Evolutionary conservation across 2,329 filamentous ascomycete genomes (phyloP).

Genomic region (Neofusicoccum kwambonambiense): DNA sequence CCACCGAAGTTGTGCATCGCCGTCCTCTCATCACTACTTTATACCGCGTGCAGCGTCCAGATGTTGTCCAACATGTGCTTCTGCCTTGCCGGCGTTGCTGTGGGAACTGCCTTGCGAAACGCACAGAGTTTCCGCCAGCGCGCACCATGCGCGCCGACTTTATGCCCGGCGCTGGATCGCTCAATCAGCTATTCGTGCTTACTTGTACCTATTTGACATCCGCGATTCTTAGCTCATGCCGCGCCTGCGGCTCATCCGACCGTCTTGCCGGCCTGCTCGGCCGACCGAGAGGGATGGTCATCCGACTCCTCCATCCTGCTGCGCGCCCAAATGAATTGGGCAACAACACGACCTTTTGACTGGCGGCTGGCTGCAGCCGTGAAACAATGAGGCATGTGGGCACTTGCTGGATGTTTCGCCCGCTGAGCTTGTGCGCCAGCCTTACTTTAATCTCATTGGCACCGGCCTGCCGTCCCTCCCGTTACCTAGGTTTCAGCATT

Average conservation of each 20-base stretch:
- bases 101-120: not conserved
- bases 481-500: not conserved
- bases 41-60: not conserved
- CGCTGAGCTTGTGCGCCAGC: not conserved
- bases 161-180: not conserved
- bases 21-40: not conserved
- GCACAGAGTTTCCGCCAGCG: not conserved
- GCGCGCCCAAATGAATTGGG: not conserved
- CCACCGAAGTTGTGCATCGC: not conserved
- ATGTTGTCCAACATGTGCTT: not conserved
- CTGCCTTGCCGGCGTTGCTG: not conserved
- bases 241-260: not conserved
- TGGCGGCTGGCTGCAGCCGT: not conserved
- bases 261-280: not conserved
- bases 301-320: not conserved
- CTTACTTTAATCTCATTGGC: not conserved
- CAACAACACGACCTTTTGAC: not conserved
- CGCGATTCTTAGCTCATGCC: not conserved
- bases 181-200: not conserved
- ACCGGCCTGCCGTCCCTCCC: not conserved
- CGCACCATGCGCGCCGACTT: not conserved
- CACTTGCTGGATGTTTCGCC: not conserved
- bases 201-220: not conserved
- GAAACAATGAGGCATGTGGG: constrained; percentile 1
- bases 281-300: not conserved